Conservation (phyloP, 805 yeast species). For the Lipomyces yamadae region DNA sequence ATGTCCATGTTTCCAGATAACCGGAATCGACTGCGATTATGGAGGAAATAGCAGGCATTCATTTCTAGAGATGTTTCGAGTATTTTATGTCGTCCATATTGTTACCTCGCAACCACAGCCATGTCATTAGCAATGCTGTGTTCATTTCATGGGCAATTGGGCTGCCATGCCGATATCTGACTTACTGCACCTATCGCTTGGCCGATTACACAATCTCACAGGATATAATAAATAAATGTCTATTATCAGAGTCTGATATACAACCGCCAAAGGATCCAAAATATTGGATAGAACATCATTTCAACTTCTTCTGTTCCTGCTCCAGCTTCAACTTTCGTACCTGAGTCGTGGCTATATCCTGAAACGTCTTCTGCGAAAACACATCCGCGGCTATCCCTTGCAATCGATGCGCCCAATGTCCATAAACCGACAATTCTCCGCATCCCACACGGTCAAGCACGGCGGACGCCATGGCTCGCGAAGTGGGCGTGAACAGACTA, state of each 20-base stretch:
- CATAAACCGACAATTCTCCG: neutral
- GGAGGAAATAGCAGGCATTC: too few relatives aligned
- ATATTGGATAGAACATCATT: neutral
- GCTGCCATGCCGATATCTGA: neutral
- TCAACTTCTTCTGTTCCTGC: neutral
- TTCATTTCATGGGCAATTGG: neutral
- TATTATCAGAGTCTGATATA: neutral
- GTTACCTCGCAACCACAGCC: too few relatives aligned
- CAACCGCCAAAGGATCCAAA: neutral
- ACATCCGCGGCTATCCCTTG: neutral
- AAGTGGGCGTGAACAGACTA: neutral
- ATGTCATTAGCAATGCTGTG: too few relatives aligned
- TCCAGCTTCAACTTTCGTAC: neutral
- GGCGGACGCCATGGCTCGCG: conserved; percentile 4
- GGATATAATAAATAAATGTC: neutral
- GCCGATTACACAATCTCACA: neutral
- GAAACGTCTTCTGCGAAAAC: conserved; percentile 2
- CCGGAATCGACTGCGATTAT: too few relatives aligned
- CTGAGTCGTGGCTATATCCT: neutral
- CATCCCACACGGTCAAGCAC: neutral
- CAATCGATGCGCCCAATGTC: neutral
- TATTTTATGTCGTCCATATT: too few relatives aligned
- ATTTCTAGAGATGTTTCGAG: too few relatives aligned
- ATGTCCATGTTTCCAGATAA: too few relatives aligned
- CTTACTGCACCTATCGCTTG: neutral